These are phyloP conservation scores for Raffaelea arxii DNA, from an alignment of 2,329 filamentous ascomycete species.

Conservation along the genomic window DNA sequence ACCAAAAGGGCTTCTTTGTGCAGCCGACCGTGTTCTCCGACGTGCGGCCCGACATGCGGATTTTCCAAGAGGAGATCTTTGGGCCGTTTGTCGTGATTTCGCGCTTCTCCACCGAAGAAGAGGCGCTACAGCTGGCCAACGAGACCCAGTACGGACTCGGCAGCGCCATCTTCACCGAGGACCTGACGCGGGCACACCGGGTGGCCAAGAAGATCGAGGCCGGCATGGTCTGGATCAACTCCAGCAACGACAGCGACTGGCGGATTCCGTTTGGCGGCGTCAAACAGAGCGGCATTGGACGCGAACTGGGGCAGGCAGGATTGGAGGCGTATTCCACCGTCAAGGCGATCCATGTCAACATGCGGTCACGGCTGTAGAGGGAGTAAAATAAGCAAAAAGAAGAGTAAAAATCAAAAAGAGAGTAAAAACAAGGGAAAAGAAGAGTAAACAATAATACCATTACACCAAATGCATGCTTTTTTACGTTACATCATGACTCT, in stretches of 20 bases:
- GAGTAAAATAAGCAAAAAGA: neutral
- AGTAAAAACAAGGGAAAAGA: neutral
- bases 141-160: conserved; percentile 46
- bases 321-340: conserved; percentile 24
- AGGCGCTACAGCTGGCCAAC: conserved; percentile 39
- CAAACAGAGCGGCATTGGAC: conserved; percentile 27
- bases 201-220: conserved; percentile 33
- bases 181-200: conserved; percentile 34
- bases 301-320: conserved; percentile 26
- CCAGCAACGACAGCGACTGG: conserved; percentile 34
- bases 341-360: conserved; percentile 27
- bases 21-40: conserved; percentile 13
- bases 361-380: conserved; percentile 13
- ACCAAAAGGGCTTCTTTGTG: conserved; percentile 12
- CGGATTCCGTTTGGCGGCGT: conserved; percentile 39
- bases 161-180: conserved; percentile 44
- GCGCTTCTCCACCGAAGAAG: conserved; percentile 40
- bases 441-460: neutral
- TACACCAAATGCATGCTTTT: neutral
- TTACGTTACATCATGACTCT: neutral
- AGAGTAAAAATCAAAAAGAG: neutral
- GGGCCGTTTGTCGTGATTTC: conserved; percentile 47
- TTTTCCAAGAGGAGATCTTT: conserved; percentile 45
- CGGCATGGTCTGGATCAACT: conserved; percentile 41
- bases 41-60: conserved; percentile 14